Conservation (phyloP, 192 early-diverging fungal species). For the Dissophora globulifera region DNA sequence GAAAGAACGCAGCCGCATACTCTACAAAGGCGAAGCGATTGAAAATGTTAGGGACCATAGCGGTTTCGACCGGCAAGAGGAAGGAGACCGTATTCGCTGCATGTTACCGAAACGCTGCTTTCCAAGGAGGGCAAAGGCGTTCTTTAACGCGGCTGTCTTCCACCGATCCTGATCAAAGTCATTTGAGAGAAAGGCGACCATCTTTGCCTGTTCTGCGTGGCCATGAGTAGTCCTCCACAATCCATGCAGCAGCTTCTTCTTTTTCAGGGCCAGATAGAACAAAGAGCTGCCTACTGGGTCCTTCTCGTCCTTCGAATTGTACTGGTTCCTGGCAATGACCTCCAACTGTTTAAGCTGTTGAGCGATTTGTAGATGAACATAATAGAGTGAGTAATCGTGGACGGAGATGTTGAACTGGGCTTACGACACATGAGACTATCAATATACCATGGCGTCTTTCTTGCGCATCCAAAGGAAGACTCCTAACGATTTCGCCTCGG, state of each 20-base stretch:
- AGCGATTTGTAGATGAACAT: not conserved
- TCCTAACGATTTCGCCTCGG: conserved; percentile 82
- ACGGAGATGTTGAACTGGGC: too few relatives aligned
- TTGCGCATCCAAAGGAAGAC: conserved; percentile 89
- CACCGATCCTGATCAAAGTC: conserved; percentile 92
- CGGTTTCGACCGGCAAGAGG: too few relatives aligned
- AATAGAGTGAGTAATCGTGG: too few relatives aligned
- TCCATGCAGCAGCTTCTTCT: conserved; percentile 89
- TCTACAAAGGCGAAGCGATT: conserved; percentile 56
- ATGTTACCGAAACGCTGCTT: conserved; percentile 94
- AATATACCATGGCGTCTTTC: conserved; percentile 72
- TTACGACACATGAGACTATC: too few relatives aligned
- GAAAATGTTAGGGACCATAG: conserved; percentile 1
- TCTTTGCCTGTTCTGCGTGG: conserved; percentile 87
- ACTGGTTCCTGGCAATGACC: conserved; percentile 90
- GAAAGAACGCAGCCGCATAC: conserved; percentile 95
- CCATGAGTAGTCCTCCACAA: conserved; percentile 87
- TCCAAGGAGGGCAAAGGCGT: conserved; percentile 96
- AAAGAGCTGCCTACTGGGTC: conserved; percentile 89
- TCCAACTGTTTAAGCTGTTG: conserved; percentile 75
- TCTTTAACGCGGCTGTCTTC: conserved; percentile 96
- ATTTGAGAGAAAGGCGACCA: conserved; percentile 92
- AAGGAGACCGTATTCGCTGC: too few relatives aligned
- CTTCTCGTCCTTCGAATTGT: conserved; percentile 76
- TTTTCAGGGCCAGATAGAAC: conserved; percentile 90